Conservation (phyloP, 306 rosid genomes). For the Lathyrus oleraceus region DNA sequence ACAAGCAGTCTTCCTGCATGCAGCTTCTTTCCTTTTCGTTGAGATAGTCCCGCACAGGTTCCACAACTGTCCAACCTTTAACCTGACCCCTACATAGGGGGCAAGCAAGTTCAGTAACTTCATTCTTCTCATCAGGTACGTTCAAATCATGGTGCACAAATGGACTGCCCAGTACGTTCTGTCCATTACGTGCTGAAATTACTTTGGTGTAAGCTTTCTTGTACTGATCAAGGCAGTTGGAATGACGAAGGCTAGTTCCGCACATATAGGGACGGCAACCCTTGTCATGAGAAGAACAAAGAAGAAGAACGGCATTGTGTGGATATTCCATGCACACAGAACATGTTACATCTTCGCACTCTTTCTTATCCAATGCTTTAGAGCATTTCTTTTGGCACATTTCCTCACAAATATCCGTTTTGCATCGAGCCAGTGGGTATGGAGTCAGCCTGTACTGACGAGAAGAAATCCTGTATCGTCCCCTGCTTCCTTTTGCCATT, state of each 20-base stretch:
- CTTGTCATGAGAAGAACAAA: constrained; percentile 93
- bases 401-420: constrained; percentile 55
- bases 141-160: constrained; percentile 48
- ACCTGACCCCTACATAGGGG: constrained; percentile 98
- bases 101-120: constrained; percentile 82
- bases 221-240: constrained; percentile 98
- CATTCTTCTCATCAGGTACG: constrained; percentile 53
- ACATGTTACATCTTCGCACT: constrained; percentile 88
- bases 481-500: constrained; percentile 94
- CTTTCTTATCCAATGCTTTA: constrained; percentile 59
- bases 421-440: constrained; percentile 55
- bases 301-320: constrained; percentile 96
- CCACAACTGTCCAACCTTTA: constrained; percentile 99
- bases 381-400: constrained; percentile 71
- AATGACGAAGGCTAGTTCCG: constrained; percentile 87
- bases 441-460: constrained; percentile 72
- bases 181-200: constrained; percentile 46
- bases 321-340: constrained; percentile 99
- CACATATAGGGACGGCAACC: constrained; percentile 99
- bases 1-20: constrained; percentile 88
- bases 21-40: constrained; percentile 85
- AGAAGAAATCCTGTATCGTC: constrained; percentile 66
- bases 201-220: constrained; percentile 88
- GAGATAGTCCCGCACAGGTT: constrained; percentile 82
- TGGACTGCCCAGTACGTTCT: constrained; percentile 44